These are phyloP conservation scores for Termitomyces sp. DNA, from an alignment of 768 basidiomycete species.

Conservation along the genomic window DNA sequence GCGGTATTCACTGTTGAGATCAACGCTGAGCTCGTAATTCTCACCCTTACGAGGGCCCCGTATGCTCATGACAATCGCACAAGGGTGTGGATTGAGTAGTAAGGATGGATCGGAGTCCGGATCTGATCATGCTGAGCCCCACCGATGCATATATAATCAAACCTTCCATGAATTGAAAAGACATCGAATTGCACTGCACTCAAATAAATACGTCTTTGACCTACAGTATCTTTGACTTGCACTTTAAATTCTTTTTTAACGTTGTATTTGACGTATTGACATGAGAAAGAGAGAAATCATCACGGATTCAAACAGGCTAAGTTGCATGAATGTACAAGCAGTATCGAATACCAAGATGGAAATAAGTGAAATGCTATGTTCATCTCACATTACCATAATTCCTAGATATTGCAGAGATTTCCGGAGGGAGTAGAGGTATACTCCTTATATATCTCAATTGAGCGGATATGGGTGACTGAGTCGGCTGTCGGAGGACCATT, in stretches of 20 bases:
- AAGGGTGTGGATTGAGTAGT: background rate
- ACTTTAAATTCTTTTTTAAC: background rate
- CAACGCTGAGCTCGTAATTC: conserved; percentile 95
- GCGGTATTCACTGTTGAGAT: conserved; percentile 94
- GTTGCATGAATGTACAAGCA: background rate
- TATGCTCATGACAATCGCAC: conserved; percentile 36
- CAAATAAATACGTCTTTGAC: background rate
- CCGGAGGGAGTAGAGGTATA: conserved; percentile 21
- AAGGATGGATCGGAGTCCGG: conserved; percentile 9
- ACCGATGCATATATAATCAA: too few species aligned
- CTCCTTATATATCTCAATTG: conserved; percentile 29
- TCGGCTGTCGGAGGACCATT: conserved; percentile 28
- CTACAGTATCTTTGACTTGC: background rate
- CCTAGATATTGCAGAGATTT: conserved; percentile 17
- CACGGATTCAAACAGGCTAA: background rate
- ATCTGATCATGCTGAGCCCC: background rate
- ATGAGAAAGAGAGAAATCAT: background rate
- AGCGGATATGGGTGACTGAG: conserved; percentile 27
- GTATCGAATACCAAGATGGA: background rate
- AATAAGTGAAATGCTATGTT: background rate
- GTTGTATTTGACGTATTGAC: background rate
- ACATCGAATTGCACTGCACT: background rate
- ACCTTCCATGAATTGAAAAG: background rate
- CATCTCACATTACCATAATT: background rate
- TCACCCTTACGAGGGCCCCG: conserved; percentile 75